These are phyloP conservation scores for Argentina anserina DNA, from an alignment of 306 rosid genomes.

Conservation along the genomic window DNA sequence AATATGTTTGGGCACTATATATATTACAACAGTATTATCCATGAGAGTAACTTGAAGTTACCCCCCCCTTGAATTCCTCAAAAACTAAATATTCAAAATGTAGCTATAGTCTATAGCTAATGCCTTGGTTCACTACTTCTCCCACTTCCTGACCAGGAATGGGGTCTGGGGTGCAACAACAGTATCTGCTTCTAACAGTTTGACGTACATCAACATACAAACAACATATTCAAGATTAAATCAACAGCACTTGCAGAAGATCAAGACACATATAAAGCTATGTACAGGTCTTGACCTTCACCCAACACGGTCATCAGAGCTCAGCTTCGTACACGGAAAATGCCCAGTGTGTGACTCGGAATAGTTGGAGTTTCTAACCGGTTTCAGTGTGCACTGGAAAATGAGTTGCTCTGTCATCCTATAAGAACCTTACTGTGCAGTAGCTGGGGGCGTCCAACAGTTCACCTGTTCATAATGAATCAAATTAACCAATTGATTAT, in stretches of 20 bases:
- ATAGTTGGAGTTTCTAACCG: conserved; percentile 22
- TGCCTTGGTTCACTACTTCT: conserved; percentile 8
- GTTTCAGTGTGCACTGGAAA: conserved; percentile 22
- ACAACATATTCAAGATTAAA: conserved; percentile 16
- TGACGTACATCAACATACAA: conserved; percentile 22
- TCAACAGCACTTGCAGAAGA: conserved; percentile 31
- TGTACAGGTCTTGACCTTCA: conserved; percentile 27
- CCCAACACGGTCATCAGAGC: conserved; percentile 15
- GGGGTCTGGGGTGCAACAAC: conserved; percentile 11
- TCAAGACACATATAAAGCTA: conserved; percentile 25
- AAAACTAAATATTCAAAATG: conserved; percentile 7
- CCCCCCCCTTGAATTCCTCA: conserved; percentile 14
- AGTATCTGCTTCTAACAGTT: not conserved
- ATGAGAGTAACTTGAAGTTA: not conserved
- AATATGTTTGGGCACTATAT: not conserved
- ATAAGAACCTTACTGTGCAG: conserved; percentile 18
- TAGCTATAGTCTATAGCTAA: conserved; percentile 1
- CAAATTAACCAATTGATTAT: conserved; percentile 2
- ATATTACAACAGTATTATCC: conserved; percentile 19
- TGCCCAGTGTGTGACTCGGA: conserved; percentile 14
- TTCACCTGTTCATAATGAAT: conserved; percentile 36
- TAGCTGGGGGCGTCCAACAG: conserved; percentile 19
- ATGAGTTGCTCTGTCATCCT: conserved; percentile 9
- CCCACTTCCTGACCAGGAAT: conserved; percentile 18
- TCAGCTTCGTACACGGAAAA: conserved; percentile 28